These are phyloP conservation scores for Ophioceras dolichostomum DNA, from an alignment of 2,329 filamentous ascomycete species.

Conservation along the genomic window DNA sequence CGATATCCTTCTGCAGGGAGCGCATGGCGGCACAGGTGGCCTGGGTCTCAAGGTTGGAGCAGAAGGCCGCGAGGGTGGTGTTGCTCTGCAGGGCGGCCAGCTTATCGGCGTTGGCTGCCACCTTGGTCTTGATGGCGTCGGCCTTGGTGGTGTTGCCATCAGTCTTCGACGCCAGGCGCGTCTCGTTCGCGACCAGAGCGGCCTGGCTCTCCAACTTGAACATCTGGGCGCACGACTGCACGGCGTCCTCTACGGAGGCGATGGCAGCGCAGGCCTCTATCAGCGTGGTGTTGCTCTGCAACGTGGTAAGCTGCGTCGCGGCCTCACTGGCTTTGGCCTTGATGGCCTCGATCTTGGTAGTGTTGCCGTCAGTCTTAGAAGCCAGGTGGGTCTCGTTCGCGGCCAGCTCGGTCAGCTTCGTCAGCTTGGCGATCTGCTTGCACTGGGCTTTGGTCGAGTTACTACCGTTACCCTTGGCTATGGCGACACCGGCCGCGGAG, in stretches of 20 bases:
- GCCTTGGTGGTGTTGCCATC: constrained; percentile 18
- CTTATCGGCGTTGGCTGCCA: constrained; percentile 7
- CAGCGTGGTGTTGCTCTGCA: constrained; percentile 23
- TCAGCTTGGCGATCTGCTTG: constrained; percentile 12
- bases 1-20: constrained; percentile 10
- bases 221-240: constrained; percentile 17
- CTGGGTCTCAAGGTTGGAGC: constrained; percentile 8
- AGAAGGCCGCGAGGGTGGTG: constrained; percentile 13
- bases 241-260: constrained; percentile 15
- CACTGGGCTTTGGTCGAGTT: constrained; percentile 20
- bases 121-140: constrained; percentile 13
- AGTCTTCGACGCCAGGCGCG: constrained; percentile 10
- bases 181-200: constrained; percentile 13
- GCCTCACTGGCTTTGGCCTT: constrained; percentile 21
- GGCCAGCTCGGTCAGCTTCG: constrained; percentile 17
- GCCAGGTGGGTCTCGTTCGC: constrained; percentile 22
- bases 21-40: constrained; percentile 8
- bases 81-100: constrained; percentile 13
- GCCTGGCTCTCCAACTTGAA: constrained; percentile 12
- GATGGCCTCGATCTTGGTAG: constrained; percentile 21
- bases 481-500: constrained; percentile 7
- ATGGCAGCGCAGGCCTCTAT: constrained; percentile 19
- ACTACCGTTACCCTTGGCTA: constrained; percentile 17
- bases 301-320: constrained; percentile 15
- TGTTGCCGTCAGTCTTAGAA: constrained; percentile 18